Base-by-base conservation (phyloP, 2,329 filamentous ascomycete genomes). In the Colletotrichum australisinense region DNA sequence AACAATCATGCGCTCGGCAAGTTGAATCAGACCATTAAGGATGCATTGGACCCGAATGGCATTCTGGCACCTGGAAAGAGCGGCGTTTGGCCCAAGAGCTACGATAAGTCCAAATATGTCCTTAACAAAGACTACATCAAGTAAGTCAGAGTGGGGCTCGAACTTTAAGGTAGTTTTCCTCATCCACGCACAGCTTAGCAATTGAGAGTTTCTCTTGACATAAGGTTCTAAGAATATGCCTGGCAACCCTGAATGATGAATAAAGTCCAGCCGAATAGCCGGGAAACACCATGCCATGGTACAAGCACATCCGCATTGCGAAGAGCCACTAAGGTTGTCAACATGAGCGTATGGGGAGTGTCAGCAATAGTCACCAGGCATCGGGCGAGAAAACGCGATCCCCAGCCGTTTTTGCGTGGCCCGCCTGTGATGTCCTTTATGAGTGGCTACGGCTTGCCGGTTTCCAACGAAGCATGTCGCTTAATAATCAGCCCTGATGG, bases 21-120 rank as follows among this genome's bases (percentile, higher is more conserved):
- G 57, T 81, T 87, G 57, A 86, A 86, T 64, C 82, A 86, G 76
- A 80, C 75, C 11, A 77, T 86, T 28, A 87, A 87, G 78, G 82
- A 87, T 52, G 80, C 82, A 0, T 72, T 87, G 24, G 85, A 87
- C 66, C 84, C 85, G 11, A 83, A 83, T 32, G 80, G 80, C 1
- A 82, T 83, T 52, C 49, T 83, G 42, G 80, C 81, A 1, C 82
- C 82, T 1, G 81, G 82, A 2, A 78, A 80, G 72, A 83, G 81
- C 28, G 80, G 82, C 0, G 81, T 84, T 26, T 84, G 82, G 82
- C 82, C 82, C 5, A 73, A 66, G 67, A 69, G 69, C 57, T 76
- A 77, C 16, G 67, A 69, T 14, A 68, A 74, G 56, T 68, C 68
- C 4, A 67, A 75, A 16, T 75, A 62, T 62, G 55, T 32, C 14